Percentiles rank a stretch among this genome's conserved stretches.
These are phyloP conservation scores for Syncephalastrum racemosum DNA, from an alignment of 371 early-diverging fungal species.

Conservation along the genomic window DNA sequence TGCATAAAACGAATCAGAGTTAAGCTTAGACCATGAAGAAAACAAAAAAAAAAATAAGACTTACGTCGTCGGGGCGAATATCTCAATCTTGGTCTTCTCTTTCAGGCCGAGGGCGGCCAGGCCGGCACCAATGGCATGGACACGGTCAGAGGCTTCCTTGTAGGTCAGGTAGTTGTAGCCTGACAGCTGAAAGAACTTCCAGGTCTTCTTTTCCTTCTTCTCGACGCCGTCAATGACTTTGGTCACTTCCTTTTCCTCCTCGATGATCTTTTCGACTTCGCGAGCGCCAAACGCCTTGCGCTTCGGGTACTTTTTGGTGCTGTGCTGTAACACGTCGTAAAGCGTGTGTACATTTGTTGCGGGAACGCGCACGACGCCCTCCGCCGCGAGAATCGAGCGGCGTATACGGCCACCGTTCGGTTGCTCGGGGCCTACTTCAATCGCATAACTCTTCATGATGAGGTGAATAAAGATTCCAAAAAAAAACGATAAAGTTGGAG, in stretches of 20 bases:
- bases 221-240: conserved; percentile 68
- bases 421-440: conserved; percentile 24
- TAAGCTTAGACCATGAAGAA: neutral
- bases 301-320: conserved; percentile 46
- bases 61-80: conserved; percentile 75
- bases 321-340: conserved; percentile 67
- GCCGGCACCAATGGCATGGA: conserved; percentile 65
- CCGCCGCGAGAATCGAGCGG: conserved; percentile 47
- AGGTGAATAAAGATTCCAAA: neutral
- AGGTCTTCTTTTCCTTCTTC: conserved; percentile 74
- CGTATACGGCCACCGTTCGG: conserved; percentile 46
- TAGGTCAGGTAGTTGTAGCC: conserved; percentile 70
- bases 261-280: conserved; percentile 60
- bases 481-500: neutral
- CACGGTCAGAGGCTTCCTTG: conserved; percentile 50
- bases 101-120: conserved; percentile 62
- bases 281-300: conserved; percentile 67
- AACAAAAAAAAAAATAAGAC: neutral
- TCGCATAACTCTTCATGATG: conserved; percentile 18
- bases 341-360: conserved; percentile 62
- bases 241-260: conserved; percentile 78
- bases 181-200: conserved; percentile 81
- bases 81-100: conserved; percentile 57
- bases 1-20: conserved; percentile 15
- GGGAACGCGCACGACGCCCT: conserved; percentile 52